These are phyloP conservation scores for Xerocomellus chrysenteron DNA, from an alignment of 768 basidiomycete species.

Conservation along the genomic window DNA sequence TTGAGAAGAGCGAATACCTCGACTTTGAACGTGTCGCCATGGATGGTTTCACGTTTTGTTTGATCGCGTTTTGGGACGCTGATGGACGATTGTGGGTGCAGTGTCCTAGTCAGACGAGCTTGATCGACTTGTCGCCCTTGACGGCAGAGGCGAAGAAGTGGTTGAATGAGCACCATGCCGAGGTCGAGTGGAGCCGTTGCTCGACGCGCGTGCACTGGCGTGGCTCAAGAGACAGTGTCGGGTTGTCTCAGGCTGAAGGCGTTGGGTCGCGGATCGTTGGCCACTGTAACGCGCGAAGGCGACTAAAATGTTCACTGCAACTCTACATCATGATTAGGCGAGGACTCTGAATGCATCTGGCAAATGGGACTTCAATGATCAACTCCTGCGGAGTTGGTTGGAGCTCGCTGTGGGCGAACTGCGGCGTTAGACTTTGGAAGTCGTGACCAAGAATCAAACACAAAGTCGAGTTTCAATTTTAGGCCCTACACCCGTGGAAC, in stretches of 20 bases:
- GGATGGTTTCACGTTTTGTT: slow-evolving; percentile 44
- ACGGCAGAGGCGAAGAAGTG: slow-evolving; percentile 69
- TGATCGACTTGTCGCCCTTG: slow-evolving; percentile 66
- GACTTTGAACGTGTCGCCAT: slow-evolving; percentile 86
- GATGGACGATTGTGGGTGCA: neutral
- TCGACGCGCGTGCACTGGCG: slow-evolving; percentile 37
- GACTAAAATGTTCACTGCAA: too few species aligned
- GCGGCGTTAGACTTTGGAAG: too few species aligned
- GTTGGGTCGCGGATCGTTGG: neutral
- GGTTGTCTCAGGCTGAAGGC: slow-evolving; percentile 2
- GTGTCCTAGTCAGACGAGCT: slow-evolving; percentile 87
- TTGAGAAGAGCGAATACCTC: slow-evolving; percentile 80
- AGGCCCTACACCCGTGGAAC: too few species aligned
- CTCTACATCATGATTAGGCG: too few species aligned
- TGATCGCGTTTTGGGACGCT: neutral
- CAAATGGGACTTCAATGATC: too few species aligned
- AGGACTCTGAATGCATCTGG: too few species aligned
- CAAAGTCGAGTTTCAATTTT: too few species aligned
- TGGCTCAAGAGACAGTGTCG: slow-evolving; percentile 24
- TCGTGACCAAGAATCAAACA: too few species aligned
- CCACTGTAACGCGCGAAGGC: neutral
- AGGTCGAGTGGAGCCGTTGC: slow-evolving; percentile 58
- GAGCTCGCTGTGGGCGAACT: too few species aligned
- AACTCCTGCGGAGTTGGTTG: too few species aligned
- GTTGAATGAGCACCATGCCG: slow-evolving; percentile 82